Evolutionary conservation across 768 basidiomycete genomes (phyloP), one percentile per base, ranked within the genome.

Genomic region (Ramaria rubella): DNA sequence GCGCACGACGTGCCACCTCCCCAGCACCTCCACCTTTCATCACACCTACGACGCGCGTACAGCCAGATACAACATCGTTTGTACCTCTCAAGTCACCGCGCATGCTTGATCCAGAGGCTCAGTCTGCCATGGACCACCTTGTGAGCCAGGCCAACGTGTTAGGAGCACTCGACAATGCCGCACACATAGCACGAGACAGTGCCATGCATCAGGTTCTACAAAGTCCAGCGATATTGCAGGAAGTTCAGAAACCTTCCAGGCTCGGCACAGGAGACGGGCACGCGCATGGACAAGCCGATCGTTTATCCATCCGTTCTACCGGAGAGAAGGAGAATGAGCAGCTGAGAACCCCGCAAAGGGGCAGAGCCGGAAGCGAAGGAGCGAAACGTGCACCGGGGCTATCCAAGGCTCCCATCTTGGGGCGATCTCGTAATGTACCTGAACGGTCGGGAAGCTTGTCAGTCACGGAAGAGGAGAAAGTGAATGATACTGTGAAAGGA

Each of bases 101-200:
- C 44, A 70, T 71, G 11, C 65, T 64, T 1, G 73, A 78, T 42
- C 67, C 68, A 26, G 72, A 73, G 33, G 62, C 74, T 29, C 80
- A 77, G 64, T 63, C 63, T 42, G 69, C 73, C 8, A 72, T 77
- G 55, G 74, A 76, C 38, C 74, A 76, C 21, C 73, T 77, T 38
- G 72, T 79, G 15, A 74, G 74, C 24, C 75, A 75, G 56, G 72
- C 78, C 51, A 79, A 79, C 61, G 61, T 73, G 29, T 68, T 76
- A 8, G 45, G 33, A 21, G 26, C 44, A 9, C 43, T n/a, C 21
- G 49, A 60, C 31, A 55, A 54, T 29, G 55, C 46, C n/a, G 36
- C 43, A 43, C 36, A 23, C 57, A 26, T 68, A 66, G 31, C 63
- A 73, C 61, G 77, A 79, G 66, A 75, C 77, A 64, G 77, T 76